Base-by-base conservation (phyloP, 257 asterid genomes). In the Cynanchum wilfordii region DNA sequence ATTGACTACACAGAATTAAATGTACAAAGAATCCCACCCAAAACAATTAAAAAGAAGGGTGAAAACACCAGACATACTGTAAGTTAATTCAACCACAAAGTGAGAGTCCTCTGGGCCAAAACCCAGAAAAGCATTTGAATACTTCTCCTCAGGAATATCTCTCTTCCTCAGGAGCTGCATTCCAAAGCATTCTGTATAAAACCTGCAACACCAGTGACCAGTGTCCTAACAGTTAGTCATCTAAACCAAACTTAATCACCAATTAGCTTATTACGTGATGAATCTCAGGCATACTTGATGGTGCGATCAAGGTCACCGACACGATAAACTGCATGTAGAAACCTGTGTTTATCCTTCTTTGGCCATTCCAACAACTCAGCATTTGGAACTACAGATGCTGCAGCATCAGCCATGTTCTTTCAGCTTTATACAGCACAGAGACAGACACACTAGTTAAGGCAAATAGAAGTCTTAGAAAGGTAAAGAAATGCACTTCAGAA, bases 231-330 rank as follows among this genome's bases (percentile, higher is more conserved):
- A 25, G 29, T 51, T 33, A 57, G 20, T 54, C 33, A 67, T 7
- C 47, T 22, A 4, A 52, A 38, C 27, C 58, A 55, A n/a, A 27
- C 45, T 38, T 25, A 17, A 12, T 7, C 1, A 13, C 4, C 27
- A 29, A 36, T 20, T 59, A 29, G 15, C 22, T 5, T n/a, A 10
- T 49, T 0, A 19, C 64, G 60, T n/a, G 58, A 11, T 24, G 45
- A 38, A 5, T 6, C 47, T 1, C 47, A 7, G 24, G 36, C 86
- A 68, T 81, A 94, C 99, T 89, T 94, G 83, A 94, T 94, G 72
- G 99, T 89, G 66, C 93, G 92, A 15, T 94, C 98, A 33, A 94
- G 99, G 86, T 94, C 93, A 75, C 99, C 99, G 40, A 94, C 99
- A 8, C 99, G 96, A 78, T 89, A 94, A 54, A 94, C 99, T 6